phyloP scores from a whole-genome alignment of 1,284 basidiomycete species.

The Malassezia arunalokei region DNA sequence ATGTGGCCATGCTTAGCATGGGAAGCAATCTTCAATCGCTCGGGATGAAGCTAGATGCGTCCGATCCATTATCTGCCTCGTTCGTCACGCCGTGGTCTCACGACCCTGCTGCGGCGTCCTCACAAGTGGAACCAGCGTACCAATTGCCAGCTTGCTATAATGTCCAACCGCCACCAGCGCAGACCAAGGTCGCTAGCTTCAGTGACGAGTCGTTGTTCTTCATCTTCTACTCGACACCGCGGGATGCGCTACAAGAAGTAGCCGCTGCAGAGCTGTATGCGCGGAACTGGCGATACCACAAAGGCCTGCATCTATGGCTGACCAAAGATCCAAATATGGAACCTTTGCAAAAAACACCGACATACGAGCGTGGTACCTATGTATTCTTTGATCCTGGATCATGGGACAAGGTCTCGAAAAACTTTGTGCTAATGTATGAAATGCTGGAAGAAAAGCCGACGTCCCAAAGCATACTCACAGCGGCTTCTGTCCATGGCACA shows the following conservation, averaged over 20 bases:
- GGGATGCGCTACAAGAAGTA: slow-evolving; percentile 85
- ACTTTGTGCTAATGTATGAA: slow-evolving; percentile 72
- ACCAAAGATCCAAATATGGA: slow-evolving; percentile 77
- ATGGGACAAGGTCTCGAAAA: slow-evolving; percentile 62
- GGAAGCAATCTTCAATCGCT: slow-evolving; percentile 86
- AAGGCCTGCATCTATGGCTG: slow-evolving; percentile 84
- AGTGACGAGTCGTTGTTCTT: slow-evolving; percentile 96
- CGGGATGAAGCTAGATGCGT: slow-evolving; percentile 74
- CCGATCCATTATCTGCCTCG: slow-evolving; percentile 74
- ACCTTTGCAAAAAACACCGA: slow-evolving; percentile 72
- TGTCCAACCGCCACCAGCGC: slow-evolving; percentile 77
- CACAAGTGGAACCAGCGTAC: slow-evolving; percentile 70
- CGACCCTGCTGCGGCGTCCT: slow-evolving; percentile 64
- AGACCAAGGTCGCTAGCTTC: slow-evolving; percentile 74
- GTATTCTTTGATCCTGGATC: slow-evolving; percentile 82
- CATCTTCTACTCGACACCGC: slow-evolving; percentile 91
- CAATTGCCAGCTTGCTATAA: slow-evolving; percentile 85
- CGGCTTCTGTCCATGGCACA: background rate
- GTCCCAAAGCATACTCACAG: slow-evolving; percentile 15
- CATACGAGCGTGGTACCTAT: slow-evolving; percentile 76
- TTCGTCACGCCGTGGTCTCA: slow-evolving; percentile 97
- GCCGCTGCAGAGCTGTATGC: slow-evolving; percentile 93
- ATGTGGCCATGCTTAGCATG: slow-evolving; percentile 70
- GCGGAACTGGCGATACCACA: slow-evolving; percentile 96
- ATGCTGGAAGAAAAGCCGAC: slow-evolving; percentile 68